Evolutionary conservation across 1,284 basidiomycete species (phyloP), one percentile per base, ranked within the genome.

Genomic region (Cryptococcus jaspeensis): DNA sequence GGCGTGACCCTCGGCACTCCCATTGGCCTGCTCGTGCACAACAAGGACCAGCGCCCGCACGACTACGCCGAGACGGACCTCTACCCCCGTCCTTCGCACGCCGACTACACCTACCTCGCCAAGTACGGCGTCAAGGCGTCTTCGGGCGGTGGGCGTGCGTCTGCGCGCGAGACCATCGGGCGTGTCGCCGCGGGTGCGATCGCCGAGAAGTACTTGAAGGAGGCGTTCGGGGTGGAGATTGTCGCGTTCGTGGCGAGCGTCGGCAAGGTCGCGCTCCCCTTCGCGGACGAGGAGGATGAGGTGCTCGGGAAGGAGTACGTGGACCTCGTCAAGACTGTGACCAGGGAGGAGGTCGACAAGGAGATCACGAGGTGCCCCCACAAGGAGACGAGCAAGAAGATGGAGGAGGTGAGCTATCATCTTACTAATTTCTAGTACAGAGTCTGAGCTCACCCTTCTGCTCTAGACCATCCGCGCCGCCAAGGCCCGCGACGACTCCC

Each of bases 61-160:
- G 96, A 99, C 79, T 99, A 99, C 80, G 88, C 92, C 67, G 96
- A 98, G 81, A 99, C 95, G 0, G 95, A 99, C 75, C 81, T 93
- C 56, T 99, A 92, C 81, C 96, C 96, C 40, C 87, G 96, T 32
- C 96, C 96, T 18, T 92, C 89, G 65, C 96, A 99, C 74, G 96
- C 96, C 50, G 96, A 99, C 77, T 98, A 90, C 79, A 99, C 96
- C 35, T 99, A 99, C 79, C 85, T 99, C 53, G 87, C 93, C 70
- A 99, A 99, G 75, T 99, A 99, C 77, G 92, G 92, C 36, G 79
- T 99, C 76, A 99, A 99, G 81, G 95, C 96, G 1, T 93, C 90
- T 81, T 92, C 88, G 59, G 96, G 96, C 42, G 96, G 96, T 42
- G 96, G 96, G 2, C 83, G 96, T 25, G 92, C 90, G 69, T 90